Base-by-base conservation (phyloP, 148 eudicot genomes). In the Rhododendron molle region DNA sequence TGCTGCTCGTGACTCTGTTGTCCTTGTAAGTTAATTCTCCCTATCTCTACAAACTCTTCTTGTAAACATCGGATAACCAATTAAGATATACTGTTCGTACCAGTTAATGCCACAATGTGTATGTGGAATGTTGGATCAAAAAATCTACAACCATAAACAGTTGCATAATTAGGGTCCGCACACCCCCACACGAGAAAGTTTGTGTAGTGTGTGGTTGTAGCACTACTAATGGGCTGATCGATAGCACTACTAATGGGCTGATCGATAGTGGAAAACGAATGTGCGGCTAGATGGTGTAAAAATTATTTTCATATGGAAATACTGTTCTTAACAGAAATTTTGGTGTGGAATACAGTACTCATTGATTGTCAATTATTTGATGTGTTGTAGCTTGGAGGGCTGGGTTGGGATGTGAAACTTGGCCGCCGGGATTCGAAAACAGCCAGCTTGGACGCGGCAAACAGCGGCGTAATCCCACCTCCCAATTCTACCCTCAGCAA, bases 361-460 rank as follows among this genome's bases (percentile, higher is more conserved):
- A 6, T 71, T 30, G 6, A 10, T 71, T 71, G 76, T 30, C 18
- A 71, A 71, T 14, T 11, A 71, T 71, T 32, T 71, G 0, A 0
- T 10, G 50, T 34, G 36, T 49, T 86, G 86, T 87, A 93, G 96
- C 96, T 93, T 62, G 93, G 93, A 81, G 96, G 96, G 40, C 93
- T 92, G 4, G 72, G 74, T 74, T 93, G 96, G 96, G 83, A 89
- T 65, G 94, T 93, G 44, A 91, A 91, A 81, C 89, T 93, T 28
- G 95, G 95, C 16, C 91, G 95, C 49, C 87, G 95, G 23, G 95
- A 93, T 71, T 88, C 94, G 1, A 92, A 85, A 82, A 93, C 93
- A 23, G 90, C 94, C 1, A 93, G 91, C 87, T 62, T 49, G 7
- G 20, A 83, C 26, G 93, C 91, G 26, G 96, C 96, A n/a, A 93